Base-by-base conservation (phyloP, 1,284 basidiomycete genomes). In the Pulchroboletus neoregius region DNA sequence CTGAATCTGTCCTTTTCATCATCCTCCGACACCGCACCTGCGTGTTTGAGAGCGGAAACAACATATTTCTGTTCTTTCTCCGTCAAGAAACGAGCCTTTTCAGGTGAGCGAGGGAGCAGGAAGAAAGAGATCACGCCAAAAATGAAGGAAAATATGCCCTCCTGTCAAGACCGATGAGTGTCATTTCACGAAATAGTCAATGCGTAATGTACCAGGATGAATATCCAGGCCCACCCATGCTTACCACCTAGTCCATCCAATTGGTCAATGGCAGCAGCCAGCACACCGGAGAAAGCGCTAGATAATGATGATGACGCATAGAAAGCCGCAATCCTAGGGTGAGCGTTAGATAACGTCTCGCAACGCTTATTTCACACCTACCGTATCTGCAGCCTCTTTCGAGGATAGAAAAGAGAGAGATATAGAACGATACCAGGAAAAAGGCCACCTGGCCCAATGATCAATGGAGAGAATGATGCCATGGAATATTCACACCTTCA, bases 181-280 rank as follows among this genome's bases (percentile, higher is more conserved):
- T 6, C 18, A 16, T 16, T 22, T 16, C 6, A 24, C 6, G 12
- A 36, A 12, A 5, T 2, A 9, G 16, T 26, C 15, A 10, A 6
- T 13, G 11, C 0, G 18, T 3, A 4, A 50, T 60, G 9, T 46
- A 70, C 79, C 46, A 82, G 54, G 51, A 82, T 80, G 54, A 82
- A 82, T 45, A 87, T 84, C 84, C 84, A 87, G 2, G 76, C 68
- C 80, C 79, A 81, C 0, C 74, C 75, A 0, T 69, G 67, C 24
- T 68, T 71, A 6, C 71, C 65, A 1, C 71, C 71, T 4, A 73
- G 65, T 13, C 75, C 76, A 23, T 80, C 53, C 65, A 84, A 74
- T 20, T 75, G 64, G 33, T 73, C 65, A 45, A 84, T 83, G 0
- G 72, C 81, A 40, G 75, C 77, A 0, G 80, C 82, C 11, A 86